Conservation (phyloP, 495 filamentous ascomycete species). For the Penicillium dipodomyicola region DNA sequence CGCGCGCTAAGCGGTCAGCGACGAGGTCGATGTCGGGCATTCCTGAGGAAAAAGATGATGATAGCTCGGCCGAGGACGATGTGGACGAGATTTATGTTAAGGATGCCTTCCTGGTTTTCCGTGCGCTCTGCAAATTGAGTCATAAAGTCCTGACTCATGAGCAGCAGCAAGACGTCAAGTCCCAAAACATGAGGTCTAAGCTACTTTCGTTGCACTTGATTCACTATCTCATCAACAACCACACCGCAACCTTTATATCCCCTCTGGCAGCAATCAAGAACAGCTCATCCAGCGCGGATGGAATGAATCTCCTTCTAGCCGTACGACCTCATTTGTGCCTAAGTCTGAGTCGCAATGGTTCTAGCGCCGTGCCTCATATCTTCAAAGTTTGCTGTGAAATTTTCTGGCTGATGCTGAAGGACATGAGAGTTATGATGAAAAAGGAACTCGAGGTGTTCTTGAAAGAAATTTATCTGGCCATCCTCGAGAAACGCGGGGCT, state of each 20-base stretch:
- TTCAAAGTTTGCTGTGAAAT: conserved; percentile 98
- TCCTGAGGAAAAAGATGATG: conserved; percentile 46
- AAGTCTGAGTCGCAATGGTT: conserved; percentile 89
- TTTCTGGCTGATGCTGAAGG: conserved; percentile 93
- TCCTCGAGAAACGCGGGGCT: conserved; percentile 82
- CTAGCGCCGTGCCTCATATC: conserved; percentile 83
- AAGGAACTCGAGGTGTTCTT: conserved; percentile 98
- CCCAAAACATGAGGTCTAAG: conserved; percentile 95
- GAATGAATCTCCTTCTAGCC: conserved; percentile 89
- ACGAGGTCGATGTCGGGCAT: conserved; percentile 54
- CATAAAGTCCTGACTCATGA: conserved; percentile 86
- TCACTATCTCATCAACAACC: conserved; percentile 89
- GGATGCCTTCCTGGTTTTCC: conserved; percentile 94
- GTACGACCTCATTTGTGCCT: conserved; percentile 95
- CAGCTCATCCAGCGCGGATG: conserved; percentile 78
- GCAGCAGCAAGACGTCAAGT: conserved; percentile 87
- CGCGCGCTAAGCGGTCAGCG: conserved; percentile 63
- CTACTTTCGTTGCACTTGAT: conserved; percentile 91
- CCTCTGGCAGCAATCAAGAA: conserved; percentile 86
- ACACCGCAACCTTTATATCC: conserved; percentile 81
- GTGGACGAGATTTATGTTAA: conserved; percentile 96
- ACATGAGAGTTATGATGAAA: conserved; percentile 93
- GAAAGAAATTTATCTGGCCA: conserved; percentile 95
- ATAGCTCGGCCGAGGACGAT: conserved; percentile 71
- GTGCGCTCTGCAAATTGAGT: conserved; percentile 95